Evolutionary conservation across 2,329 filamentous ascomycete species (phyloP).

Genomic region (Aspergillus latus): DNA sequence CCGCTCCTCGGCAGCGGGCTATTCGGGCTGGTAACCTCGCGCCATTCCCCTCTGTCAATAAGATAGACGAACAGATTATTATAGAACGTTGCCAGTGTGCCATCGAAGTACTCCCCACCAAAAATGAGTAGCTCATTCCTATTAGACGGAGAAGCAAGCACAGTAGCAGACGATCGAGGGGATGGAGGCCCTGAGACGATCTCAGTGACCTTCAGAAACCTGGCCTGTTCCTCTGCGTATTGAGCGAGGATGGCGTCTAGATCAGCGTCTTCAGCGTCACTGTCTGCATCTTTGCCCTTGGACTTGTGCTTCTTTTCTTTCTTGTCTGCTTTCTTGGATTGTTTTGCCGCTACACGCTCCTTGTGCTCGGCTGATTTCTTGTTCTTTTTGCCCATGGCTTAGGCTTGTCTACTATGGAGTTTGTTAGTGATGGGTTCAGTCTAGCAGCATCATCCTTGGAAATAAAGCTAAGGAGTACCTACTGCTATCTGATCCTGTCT

Average conservation of each 20-base stretch:
- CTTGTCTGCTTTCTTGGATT: slow-evolving; percentile 74
- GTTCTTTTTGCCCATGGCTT: slow-evolving; percentile 53
- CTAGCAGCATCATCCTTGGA: not conserved
- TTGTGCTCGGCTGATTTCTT: slow-evolving; percentile 60
- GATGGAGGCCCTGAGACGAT: slow-evolving; percentile 69
- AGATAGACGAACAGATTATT: slow-evolving; percentile 69
- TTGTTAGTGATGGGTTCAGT: not conserved
- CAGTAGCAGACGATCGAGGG: slow-evolving; percentile 73
- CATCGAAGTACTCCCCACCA: slow-evolving; percentile 95
- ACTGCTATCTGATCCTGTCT: not conserved
- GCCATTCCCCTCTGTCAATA: slow-evolving; percentile 86
- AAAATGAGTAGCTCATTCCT: slow-evolving; percentile 86
- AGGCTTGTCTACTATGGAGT: not conserved
- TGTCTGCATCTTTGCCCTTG: slow-evolving; percentile 68
- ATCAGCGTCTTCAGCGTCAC: slow-evolving; percentile 88
- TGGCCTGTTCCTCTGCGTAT: slow-evolving; percentile 89
- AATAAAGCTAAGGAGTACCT: not conserved
- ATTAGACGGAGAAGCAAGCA: slow-evolving; percentile 83
- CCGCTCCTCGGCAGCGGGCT: slow-evolving; percentile 85
- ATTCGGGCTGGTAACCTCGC: slow-evolving; percentile 85
- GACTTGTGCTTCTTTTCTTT: slow-evolving; percentile 78
- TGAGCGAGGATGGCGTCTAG: slow-evolving; percentile 90
- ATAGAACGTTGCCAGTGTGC: slow-evolving; percentile 72
- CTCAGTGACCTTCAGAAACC: slow-evolving; percentile 92
- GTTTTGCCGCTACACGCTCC: slow-evolving; percentile 65